Percentiles rank a stretch among this genome's conserved stretches.
Conservation (phyloP, 352 stramenopile species). For the Phytopythium oedochilum region DNA sequence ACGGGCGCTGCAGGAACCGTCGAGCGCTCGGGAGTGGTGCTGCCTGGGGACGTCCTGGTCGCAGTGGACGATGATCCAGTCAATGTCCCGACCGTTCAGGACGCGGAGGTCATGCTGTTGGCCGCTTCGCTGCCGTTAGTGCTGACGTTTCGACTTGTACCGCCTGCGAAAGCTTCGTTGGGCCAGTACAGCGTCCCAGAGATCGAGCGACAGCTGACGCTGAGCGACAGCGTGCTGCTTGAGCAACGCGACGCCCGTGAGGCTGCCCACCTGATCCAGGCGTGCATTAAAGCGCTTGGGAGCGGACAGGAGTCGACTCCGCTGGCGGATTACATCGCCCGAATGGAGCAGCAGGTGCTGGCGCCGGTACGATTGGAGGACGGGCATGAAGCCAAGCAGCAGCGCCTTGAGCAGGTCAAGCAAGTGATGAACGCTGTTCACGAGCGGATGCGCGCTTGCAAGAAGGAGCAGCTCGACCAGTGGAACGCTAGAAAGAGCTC, state of each 20-base stretch:
- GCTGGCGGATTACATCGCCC: constrained; percentile 40
- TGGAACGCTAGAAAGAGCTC: constrained; percentile 57
- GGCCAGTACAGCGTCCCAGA: constrained; percentile 56
- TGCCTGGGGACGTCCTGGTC: constrained; percentile 54
- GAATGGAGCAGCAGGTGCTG: constrained; percentile 45
- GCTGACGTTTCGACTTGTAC: constrained; percentile 50
- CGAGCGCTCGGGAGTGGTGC: constrained; percentile 36
- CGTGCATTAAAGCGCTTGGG: constrained; percentile 45
- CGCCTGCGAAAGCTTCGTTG: constrained; percentile 35
- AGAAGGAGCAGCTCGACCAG: constrained; percentile 38
- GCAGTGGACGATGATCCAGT: constrained; percentile 48
- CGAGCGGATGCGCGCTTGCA: constrained; percentile 29
- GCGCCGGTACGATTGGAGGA: constrained; percentile 10
- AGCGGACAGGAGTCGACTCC: constrained; percentile 29
- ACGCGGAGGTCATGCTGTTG: constrained; percentile 27
- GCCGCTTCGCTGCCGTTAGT: constrained; percentile 33
- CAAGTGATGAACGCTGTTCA: constrained; percentile 51
- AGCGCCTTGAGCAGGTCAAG: constrained; percentile 35
- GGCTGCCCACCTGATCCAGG: constrained; percentile 46
- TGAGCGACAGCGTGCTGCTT: constrained; percentile 35
- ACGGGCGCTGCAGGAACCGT: constrained; percentile 4
- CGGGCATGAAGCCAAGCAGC: constrained; percentile 4
- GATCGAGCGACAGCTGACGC: constrained; percentile 44
- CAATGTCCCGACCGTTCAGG: constrained; percentile 37
- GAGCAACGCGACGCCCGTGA: constrained; percentile 27